These are phyloP conservation scores for Tylopilus balloui DNA, from an alignment of 768 basidiomycete species.

Conservation along the genomic window DNA sequence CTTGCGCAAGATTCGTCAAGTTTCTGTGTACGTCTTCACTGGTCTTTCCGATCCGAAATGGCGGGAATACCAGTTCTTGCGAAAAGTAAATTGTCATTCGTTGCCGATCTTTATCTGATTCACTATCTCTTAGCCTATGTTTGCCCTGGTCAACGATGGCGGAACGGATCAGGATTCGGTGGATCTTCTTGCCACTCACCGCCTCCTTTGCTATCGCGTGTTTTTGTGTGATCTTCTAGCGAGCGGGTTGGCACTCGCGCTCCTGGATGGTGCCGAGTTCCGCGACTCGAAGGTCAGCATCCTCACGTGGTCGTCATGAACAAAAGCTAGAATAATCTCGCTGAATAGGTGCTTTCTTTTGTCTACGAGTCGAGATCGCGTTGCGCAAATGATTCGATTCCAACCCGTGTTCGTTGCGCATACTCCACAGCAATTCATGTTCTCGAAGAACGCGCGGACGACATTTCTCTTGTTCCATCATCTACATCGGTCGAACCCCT, in stretches of 20 bases:
- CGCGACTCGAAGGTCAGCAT: constrained; percentile 55
- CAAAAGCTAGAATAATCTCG: neutral
- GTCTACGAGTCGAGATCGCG: constrained; percentile 43
- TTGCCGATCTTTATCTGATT: neutral
- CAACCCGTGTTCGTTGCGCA: constrained; percentile 5
- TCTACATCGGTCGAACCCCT: neutral
- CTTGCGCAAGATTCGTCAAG: constrained; percentile 34
- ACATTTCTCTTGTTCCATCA: neutral
- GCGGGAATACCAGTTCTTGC: constrained; percentile 39
- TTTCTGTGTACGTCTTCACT: constrained; percentile 45
- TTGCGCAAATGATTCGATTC: constrained; percentile 12
- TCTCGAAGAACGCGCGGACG: constrained; percentile 6
- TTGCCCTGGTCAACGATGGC: constrained; percentile 56
- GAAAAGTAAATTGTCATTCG: constrained; percentile 34
- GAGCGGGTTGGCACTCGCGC: constrained; percentile 46
- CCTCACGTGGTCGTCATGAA: neutral
- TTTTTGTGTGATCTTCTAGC: constrained; percentile 48
- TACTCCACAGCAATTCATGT: constrained; percentile 3
- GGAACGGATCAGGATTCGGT: constrained; percentile 22
- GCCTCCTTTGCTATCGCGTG: constrained; percentile 43
- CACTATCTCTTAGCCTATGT: constrained; percentile 53
- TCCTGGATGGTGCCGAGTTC: constrained; percentile 53
- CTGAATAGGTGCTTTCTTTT: constrained; percentile 52
- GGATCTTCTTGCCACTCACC: constrained; percentile 17
- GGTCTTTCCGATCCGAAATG: constrained; percentile 45